Evolutionary conservation across 805 yeast genomes (phyloP).

Genomic region (Saturnispora bothae): DNA sequence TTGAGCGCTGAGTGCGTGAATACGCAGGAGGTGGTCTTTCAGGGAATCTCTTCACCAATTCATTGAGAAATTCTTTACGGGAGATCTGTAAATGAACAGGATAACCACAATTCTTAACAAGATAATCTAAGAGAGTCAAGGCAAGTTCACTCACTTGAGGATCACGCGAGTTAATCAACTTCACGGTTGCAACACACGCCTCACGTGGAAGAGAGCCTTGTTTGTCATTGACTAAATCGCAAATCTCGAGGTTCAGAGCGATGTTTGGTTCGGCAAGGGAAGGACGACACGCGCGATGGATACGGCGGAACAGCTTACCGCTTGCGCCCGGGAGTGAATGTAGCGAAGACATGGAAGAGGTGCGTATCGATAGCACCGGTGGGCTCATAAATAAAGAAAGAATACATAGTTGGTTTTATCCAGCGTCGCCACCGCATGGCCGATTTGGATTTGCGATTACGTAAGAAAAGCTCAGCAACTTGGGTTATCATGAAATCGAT

Average conservation of each 20-base stretch:
- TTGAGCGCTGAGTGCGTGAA: conserved; percentile 70
- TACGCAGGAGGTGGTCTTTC: conserved; percentile 86
- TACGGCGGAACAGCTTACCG: conserved; percentile 29
- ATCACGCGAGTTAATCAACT: conserved; percentile 70
- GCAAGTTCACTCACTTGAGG: conserved; percentile 81
- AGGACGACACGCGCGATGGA: conserved; percentile 74
- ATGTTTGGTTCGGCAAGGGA: conserved; percentile 78
- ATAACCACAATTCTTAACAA: conserved; percentile 96
- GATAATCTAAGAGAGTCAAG: conserved; percentile 59
- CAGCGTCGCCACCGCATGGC: no score
- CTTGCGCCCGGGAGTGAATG: conserved; percentile 26
- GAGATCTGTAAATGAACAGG: conserved; percentile 94
- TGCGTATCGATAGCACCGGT: no score
- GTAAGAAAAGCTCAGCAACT: no score
- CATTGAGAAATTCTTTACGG: conserved; percentile 88
- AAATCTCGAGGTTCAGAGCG: conserved; percentile 80
- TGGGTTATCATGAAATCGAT: no score
- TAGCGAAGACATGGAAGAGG: conserved; percentile 23
- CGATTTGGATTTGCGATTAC: no score
- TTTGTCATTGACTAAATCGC: conserved; percentile 86
- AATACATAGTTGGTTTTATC: no score
- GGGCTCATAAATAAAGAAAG: no score
- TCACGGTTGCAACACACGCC: conserved; percentile 80
- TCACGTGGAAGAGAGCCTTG: conserved; percentile 88
- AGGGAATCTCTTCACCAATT: conserved; percentile 85